Base-by-base conservation (phyloP, 176 grass and related monocot species). In the Tillandsia leiboldiana region DNA sequence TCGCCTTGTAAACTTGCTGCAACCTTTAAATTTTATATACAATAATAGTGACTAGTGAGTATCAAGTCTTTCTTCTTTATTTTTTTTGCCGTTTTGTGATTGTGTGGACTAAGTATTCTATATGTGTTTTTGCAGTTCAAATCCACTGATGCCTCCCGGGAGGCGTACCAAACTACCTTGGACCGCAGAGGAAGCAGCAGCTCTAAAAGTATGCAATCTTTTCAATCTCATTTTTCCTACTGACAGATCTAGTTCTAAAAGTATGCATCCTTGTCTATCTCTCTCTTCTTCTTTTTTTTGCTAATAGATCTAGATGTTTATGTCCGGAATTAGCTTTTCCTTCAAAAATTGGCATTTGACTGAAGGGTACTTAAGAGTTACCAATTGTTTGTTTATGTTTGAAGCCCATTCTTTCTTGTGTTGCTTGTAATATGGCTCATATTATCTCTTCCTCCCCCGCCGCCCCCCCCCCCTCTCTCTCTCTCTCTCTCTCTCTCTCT, bases 161-260 rank as follows among this genome's bases (percentile, higher is more conserved):
- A 84, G 88, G 51, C 85, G 86, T 51, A 50, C n/a, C 10, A 85
- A 75, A 33, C 78, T 87, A 28, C 12, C 15, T 64, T 96, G 88
- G 88, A 82, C 83, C 0, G 48, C 22, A 63, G 69, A 83, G 76
- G 88, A 96, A 71, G 88, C 78, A 67, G 33, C 62, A 67, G 8
- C 66, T 68, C 73, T 96, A 52, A 82, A 27, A 69, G 92, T 92
- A 82, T 24, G 65, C 56, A 82, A 80, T 53, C 20, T 72, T 70
- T 11, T 42, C 1, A 14, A 20, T 53, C 72, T 18, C 53, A 20
- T 3, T 61, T 61, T 61, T 18, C 56, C 22, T 61, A 20, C 56
- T 61, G 22, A 61, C 4, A 61, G n/a, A 15, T 61, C 56, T 61
- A 61, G 22, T 42, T 68, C 73, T 96, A 52, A 82, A 28, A 69